Evolutionary conservation across 225 moss, liverwort and hornwort species (phyloP), one percentile per base, ranked within the genome.

Genomic region (Ulota crispa): DNA sequence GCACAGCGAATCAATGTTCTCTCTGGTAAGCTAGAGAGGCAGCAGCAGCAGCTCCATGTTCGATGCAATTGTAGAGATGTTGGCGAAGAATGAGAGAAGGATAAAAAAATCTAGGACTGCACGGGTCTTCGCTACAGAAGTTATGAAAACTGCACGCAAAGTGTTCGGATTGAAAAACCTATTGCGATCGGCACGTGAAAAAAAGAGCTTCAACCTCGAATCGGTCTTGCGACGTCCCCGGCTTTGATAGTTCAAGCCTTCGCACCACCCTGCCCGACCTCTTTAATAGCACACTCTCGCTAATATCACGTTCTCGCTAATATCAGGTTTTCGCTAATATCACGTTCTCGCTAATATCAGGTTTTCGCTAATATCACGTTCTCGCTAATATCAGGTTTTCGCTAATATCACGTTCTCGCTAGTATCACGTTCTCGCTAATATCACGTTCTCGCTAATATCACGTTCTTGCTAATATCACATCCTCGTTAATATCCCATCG

Each of bases 361-460:
- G 2, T 32, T 32, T 32, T 32, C 4, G n/a, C n/a, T 64, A 64
- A 20, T 31, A 20, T 8, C 30, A 9, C 9, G 1, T 64, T 64
- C 20, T 34, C 12, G 13, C 8, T 23, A 62, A 5, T 62, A 31
- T 31, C 45, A 23, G 45, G 14, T 9, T 21, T 5, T 15, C 14
- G 8, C 0, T 34, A n/a, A 54, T 3, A 23, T 21, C n/a, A 2
- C 2, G 2, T 4, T 4, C 2, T 4, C 2, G 2, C 4, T 32
- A 2, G 32, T 2, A 32, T 32, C 2, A 4, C 2, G 4, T 2
- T 2, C 4, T 2, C 4, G 4, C 2, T 24, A 10, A 24, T 26
- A 4, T 0, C 24, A 8, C 18, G 1, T 61, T 28, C 61, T 61
- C 1, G 2, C 4, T 61, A 28, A 61, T 28, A 6, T 62, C 61